Evolutionary conservation across 2,329 filamentous ascomycete species (phyloP).

Genomic region (Colletotrichum nymphaeae): DNA sequence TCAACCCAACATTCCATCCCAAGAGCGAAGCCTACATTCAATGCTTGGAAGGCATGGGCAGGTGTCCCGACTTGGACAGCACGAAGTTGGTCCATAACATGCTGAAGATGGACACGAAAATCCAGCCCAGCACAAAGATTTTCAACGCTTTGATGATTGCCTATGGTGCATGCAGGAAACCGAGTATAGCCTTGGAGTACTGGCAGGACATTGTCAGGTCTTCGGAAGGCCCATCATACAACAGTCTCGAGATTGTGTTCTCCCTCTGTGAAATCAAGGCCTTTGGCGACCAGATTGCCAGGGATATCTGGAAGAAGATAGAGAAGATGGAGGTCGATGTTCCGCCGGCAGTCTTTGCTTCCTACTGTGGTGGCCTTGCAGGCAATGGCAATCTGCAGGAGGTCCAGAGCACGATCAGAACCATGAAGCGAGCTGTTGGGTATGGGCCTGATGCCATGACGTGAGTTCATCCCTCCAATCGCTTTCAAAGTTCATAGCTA

Average conservation of each 20-base stretch:
- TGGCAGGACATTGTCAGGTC: slow-evolving; percentile 88
- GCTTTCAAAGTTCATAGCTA: not conserved
- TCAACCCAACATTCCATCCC: slow-evolving; percentile 72
- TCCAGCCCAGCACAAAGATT: slow-evolving; percentile 80
- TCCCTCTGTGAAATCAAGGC: slow-evolving; percentile 76
- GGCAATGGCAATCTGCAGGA: slow-evolving; percentile 78
- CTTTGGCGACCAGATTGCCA: slow-evolving; percentile 69
- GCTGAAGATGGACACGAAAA: slow-evolving; percentile 88
- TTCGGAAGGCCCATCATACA: slow-evolving; percentile 86
- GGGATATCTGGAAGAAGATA: slow-evolving; percentile 78
- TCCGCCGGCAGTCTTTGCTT: slow-evolving; percentile 77
- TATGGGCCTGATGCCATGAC: slow-evolving; percentile 75
- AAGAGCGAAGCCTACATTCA: slow-evolving; percentile 79
- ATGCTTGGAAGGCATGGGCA: slow-evolving; percentile 81
- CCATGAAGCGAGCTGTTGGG: slow-evolving; percentile 75
- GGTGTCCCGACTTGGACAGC: slow-evolving; percentile 59
- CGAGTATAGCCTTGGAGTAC: slow-evolving; percentile 77
- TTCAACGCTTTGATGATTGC: slow-evolving; percentile 90
- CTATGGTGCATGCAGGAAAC: slow-evolving; percentile 76
- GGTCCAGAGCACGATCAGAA: slow-evolving; percentile 72
- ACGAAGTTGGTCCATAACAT: slow-evolving; percentile 88
- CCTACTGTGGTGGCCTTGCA: slow-evolving; percentile 82
- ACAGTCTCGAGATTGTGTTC: slow-evolving; percentile 84
- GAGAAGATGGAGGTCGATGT: slow-evolving; percentile 82
- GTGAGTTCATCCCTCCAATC: slow-evolving; percentile 61